Conservation (phyloP, 257 asterid species). For the Plectranthus barbatus region DNA sequence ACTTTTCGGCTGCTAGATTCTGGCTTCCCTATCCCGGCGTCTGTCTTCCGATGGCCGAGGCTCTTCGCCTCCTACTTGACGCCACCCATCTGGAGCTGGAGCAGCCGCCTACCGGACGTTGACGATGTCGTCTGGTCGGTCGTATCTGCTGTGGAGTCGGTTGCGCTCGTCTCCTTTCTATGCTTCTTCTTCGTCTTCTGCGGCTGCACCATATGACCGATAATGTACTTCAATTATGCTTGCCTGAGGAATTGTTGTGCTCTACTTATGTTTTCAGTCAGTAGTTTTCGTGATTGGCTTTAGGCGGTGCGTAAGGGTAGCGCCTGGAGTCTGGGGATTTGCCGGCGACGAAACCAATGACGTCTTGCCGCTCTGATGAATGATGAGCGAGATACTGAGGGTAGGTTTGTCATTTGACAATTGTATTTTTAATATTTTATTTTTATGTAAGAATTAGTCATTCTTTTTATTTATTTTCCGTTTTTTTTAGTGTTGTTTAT, state of each 20-base stretch:
- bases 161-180: slow-evolving; percentile 42
- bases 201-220: slow-evolving; percentile 34
- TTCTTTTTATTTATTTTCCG: too few relatives aligned
- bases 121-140: slow-evolving; percentile 44
- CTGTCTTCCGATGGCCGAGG: slow-evolving; percentile 36
- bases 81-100: slow-evolving; percentile 21
- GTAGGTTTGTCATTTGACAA: not conserved
- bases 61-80: slow-evolving; percentile 30
- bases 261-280: not conserved
- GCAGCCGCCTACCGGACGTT: slow-evolving; percentile 25
- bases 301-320: slow-evolving; percentile 2
- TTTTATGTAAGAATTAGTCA: too few relatives aligned
- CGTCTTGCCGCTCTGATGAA: not conserved
- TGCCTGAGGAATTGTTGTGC: too few relatives aligned
- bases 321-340: not conserved
- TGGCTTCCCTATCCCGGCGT: slow-evolving; percentile 24
- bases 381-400: not conserved
- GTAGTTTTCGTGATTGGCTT: not conserved
- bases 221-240: not conserved
- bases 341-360: not conserved
- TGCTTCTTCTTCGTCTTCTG: slow-evolving; percentile 49
- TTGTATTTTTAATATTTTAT: too few relatives aligned
- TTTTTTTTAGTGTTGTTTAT: too few relatives aligned
- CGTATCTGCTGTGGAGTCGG: slow-evolving; percentile 43
- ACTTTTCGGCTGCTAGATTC: slow-evolving; percentile 21